A percentile compares a stretch with the other conserved stretches of the same genome.
Evolutionary conservation across 257 asterid species (phyloP).

Genomic region (Nemophila menziesii): DNA sequence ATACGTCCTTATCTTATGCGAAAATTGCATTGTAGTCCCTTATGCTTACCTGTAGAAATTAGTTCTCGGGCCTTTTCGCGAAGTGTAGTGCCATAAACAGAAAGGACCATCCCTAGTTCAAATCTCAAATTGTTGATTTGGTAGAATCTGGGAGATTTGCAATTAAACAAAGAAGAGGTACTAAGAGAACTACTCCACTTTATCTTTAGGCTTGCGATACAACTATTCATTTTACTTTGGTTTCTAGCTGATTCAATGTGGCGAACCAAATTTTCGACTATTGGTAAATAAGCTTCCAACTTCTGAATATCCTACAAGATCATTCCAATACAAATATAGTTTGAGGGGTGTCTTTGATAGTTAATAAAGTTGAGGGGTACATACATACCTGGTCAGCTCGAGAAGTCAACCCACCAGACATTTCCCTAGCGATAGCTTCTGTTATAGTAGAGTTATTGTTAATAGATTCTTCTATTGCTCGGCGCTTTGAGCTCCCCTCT

Average conservation of each 20-base stretch:
- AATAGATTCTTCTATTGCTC: conserved; percentile 40
- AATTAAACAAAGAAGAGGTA: conserved; percentile 23
- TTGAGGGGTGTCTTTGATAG: too few species aligned
- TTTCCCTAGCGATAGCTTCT: conserved; percentile 61
- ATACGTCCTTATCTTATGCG: too few species aligned
- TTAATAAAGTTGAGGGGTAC: too few species aligned
- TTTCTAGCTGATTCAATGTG: conserved; percentile 2
- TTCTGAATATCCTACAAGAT: conserved; percentile 44
- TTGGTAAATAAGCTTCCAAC: conserved; percentile 53
- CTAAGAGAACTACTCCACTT: conserved; percentile 51
- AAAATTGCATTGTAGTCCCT: too few species aligned
- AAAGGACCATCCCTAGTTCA: conserved; percentile 51
- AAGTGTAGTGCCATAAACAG: conserved; percentile 41
- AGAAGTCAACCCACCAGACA: conserved; percentile 65
- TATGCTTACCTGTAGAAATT: conserved; percentile 29
- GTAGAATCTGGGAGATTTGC: conserved; percentile 29
- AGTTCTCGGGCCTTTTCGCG: conserved; percentile 43
- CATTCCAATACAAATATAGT: too few species aligned
- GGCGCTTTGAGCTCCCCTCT: conserved; percentile 56
- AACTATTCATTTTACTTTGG: conserved; percentile 1
- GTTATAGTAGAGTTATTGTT: conserved; percentile 32
- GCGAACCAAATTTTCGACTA: conserved; percentile 26
- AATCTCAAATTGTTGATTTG: conserved; percentile 27
- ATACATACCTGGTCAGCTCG: conserved; percentile 49
- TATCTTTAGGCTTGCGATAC: conserved; percentile 35